A percentile compares a stretch with the other conserved stretches of the same genome.
Conservation (phyloP, 2,329 filamentous ascomycete genomes). For the Hypoxylon sp. region DNA sequence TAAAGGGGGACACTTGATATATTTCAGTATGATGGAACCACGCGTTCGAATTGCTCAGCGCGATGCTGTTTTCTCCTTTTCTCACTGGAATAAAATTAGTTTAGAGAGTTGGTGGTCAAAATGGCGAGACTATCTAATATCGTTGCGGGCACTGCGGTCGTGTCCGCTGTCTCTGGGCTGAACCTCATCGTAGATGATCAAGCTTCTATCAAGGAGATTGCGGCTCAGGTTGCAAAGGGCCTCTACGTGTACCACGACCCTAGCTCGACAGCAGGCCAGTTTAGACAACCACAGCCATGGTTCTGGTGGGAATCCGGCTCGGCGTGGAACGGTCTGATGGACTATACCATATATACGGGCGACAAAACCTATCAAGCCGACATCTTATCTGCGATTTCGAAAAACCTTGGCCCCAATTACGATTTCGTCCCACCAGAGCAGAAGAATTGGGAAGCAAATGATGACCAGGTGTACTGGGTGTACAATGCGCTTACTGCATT, state of each 20-base stretch:
- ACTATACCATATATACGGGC: constrained; percentile 49
- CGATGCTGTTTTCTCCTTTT: constrained; percentile 1
- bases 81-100: constrained; percentile 4
- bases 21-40: constrained; percentile 28
- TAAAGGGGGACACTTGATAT: constrained; percentile 23
- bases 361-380: constrained; percentile 49
- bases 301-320: constrained; percentile 57
- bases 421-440: constrained; percentile 48
- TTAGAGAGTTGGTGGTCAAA: constrained; percentile 16
- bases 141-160: constrained; percentile 35
- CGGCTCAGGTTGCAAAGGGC: constrained; percentile 50
- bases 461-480: constrained; percentile 67
- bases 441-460: constrained; percentile 57
- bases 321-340: constrained; percentile 52
- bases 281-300: constrained; percentile 55
- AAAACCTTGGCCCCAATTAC: constrained; percentile 48
- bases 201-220: constrained; percentile 49
- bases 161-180: constrained; percentile 43
- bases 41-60: background rate
- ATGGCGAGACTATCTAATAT: constrained; percentile 46
- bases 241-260: constrained; percentile 53
- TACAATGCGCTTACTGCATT: constrained; percentile 63
- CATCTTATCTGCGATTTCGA: constrained; percentile 42
- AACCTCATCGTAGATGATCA: constrained; percentile 46
- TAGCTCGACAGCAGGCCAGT: constrained; percentile 52